Conservation (phyloP, 2,329 filamentous ascomycete genomes). For the Esteya vermicola region DNA sequence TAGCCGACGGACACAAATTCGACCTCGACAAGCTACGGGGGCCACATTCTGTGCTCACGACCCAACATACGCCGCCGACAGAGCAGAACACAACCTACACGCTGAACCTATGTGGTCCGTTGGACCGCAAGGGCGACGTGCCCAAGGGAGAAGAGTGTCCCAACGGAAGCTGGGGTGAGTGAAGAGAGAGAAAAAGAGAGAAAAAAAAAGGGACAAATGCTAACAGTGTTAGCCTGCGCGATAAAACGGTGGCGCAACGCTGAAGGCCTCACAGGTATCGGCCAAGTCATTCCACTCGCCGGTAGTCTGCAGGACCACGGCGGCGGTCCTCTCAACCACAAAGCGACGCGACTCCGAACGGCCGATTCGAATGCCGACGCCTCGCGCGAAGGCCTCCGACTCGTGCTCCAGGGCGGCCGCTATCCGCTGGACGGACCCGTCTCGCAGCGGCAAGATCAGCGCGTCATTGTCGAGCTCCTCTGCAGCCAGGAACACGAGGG, state of each 20-base stretch:
- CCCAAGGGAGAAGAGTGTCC: conserved; percentile 49
- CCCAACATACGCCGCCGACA: conserved; percentile 34
- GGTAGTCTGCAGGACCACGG: conserved; percentile 50
- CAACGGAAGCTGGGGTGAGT: conserved; percentile 49
- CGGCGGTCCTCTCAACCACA: conserved; percentile 47
- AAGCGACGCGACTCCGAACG: conserved; percentile 50
- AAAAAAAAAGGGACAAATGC: too few species aligned
- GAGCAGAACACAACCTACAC: conserved; percentile 68
- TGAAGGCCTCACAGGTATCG: conserved; percentile 30
- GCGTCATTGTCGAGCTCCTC: conserved; percentile 70
- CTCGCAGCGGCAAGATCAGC: conserved; percentile 35
- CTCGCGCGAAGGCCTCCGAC: conserved; percentile 54
- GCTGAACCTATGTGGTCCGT: conserved; percentile 56
- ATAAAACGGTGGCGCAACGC: conserved; percentile 45
- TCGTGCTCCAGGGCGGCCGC: conserved; percentile 51
- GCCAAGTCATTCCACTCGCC: conserved; percentile 56
- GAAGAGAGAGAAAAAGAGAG: too few species aligned
- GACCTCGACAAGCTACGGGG: conserved; percentile 50
- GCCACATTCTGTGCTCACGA: conserved; percentile 53
- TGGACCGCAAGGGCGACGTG: conserved; percentile 46
- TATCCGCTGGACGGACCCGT: conserved; percentile 39
- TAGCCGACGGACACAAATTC: conserved; percentile 44
- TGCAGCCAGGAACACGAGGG: conserved; percentile 64
- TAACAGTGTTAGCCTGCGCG: conserved; percentile 78
- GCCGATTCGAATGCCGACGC: conserved; percentile 50